Base-by-base conservation (phyloP, 306 rosid species). In the Fragaria vesca region DNA sequence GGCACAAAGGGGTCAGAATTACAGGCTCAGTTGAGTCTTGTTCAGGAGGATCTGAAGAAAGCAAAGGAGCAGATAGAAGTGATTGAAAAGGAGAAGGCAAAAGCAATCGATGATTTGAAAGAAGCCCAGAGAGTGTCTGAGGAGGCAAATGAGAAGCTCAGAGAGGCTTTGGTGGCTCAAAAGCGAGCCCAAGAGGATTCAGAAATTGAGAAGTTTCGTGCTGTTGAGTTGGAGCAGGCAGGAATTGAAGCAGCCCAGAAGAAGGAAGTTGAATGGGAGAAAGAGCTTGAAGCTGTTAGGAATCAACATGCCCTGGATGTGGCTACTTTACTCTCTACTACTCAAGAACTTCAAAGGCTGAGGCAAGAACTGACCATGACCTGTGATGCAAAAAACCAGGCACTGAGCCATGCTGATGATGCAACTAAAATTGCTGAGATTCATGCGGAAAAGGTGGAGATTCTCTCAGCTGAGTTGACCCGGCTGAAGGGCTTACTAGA, bases 191-290 rank as follows among this genome's bases (percentile, higher is more conserved):
- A 95, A 81, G 97, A 92, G 73, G 57, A 85, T 81, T 92, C 97
- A 6, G 98, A 95, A 89, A 92, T 95, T n/a, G 97, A 92, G 76
- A 95, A 89, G 89, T 95, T 95, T 63, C 91, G 98, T 67, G 97
- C 97, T 26, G 88, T 95, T 32, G 98, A 95, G 83, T 82, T 91
- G 93, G 97, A 95, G 82, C 97, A 95, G 85, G 93, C 96, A 28
- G 97, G 97, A 83, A 89, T 95, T 71, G 98, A 92, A 77, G 91
- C 94, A 42, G 82, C 86, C 17, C 91, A 91, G 78, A 91, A 87
- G 87, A 92, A 91, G 84, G 98, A 95, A 82, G 93, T 78, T 76
- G 97, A 92, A 81, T 90, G 97, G 97, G 83, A 81, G 87, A 89
- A 86, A 51, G 98, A 92, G 89, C 77, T 95, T 43, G 93, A 95